Base-by-base conservation (phyloP, 2,329 filamentous ascomycete species). In the Talaromyces sp. region DNA sequence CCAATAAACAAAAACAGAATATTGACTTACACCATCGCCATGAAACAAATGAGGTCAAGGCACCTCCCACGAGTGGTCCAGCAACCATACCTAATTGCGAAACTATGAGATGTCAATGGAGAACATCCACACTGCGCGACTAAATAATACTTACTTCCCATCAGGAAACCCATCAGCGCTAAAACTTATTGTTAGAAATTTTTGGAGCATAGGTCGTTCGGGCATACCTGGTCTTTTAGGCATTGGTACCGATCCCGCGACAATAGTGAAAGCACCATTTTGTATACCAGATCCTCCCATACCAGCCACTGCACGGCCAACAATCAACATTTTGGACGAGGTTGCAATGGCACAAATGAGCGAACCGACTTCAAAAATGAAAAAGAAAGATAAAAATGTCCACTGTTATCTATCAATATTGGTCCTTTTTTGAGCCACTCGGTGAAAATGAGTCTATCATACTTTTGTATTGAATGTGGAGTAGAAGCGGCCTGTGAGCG, bases 401-500 rank as follows among this genome's bases (percentile, higher is more conserved):
- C 69, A 71, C 70, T 77, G 76, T 13, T 72, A 68, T 16, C 68
- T 76, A 50, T 35, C 11, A 35, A 27, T 50, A 16, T 16, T 50
- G 19, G 2, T 9, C 10, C 57, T 39, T 6, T 19, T 14, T 37
- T 8, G 11, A 24, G 14, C 22, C 3, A 11, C 39, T 22, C 22
- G 19, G 13, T 7, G 16, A 43, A 8, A 4, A 27, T 16, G n/a
- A 19, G 19, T 16, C 37, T n/a, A 10, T 5, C 22, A 31, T 33
- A 60, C 62, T 19, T 64, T 64, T n/a, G 37, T 64, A 3, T 52
- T 52, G 57, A 81, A 79, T 33, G 79, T 72, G 2, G 72, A 79
- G 66, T 85, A 87, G 0, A 86, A 64, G 69, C 82, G 85, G 1
- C 84, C 85, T 0, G 81, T 79, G 16, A 86, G 75, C 1, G 83